A percentile compares a stretch with the other conserved stretches of the same genome.
Evolutionary conservation across 371 early-diverging fungal genomes (phyloP).

Genomic region (Zopfochytrium polystomum): DNA sequence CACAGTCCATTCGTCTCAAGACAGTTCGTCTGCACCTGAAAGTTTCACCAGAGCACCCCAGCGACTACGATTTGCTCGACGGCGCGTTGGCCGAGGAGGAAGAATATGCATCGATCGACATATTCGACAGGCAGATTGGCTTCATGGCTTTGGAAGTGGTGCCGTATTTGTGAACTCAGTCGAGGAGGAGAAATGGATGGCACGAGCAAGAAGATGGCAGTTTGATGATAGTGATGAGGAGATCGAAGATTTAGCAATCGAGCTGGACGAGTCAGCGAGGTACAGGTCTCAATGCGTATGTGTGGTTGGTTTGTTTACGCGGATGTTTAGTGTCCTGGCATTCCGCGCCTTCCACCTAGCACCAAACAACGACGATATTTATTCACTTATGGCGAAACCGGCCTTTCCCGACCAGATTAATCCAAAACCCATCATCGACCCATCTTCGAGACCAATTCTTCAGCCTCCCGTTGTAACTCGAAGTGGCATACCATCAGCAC

Average conservation of each 20-base stretch:
- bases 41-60: neutral
- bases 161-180: neutral
- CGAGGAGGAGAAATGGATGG: slow-evolving; percentile 1
- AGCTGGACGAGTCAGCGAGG: slow-evolving; percentile 34
- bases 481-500: no score
- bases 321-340: slow-evolving; percentile 14
- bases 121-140: slow-evolving; percentile 19
- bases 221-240: slow-evolving; percentile 34
- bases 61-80: slow-evolving; percentile 21
- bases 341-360: slow-evolving; percentile 39
- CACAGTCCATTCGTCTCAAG: neutral
- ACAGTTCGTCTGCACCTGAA: neutral
- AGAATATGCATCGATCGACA: slow-evolving; percentile 46
- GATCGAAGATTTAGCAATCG: slow-evolving; percentile 20
- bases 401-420: slow-evolving; percentile 37
- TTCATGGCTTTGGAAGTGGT: neutral
- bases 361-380: slow-evolving; percentile 35
- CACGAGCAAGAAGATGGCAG: neutral
- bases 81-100: slow-evolving; percentile 47
- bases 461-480: no score
- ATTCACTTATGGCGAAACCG: slow-evolving; percentile 35
- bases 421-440: slow-evolving; percentile 24
- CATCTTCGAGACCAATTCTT: no score
- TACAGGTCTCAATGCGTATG: no score
- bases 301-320: slow-evolving; percentile 21